Percentiles rank a stretch among this genome's conserved stretches.
Conservation (phyloP, 2,329 filamentous ascomycete species). For the Alternaria burnsii region DNA sequence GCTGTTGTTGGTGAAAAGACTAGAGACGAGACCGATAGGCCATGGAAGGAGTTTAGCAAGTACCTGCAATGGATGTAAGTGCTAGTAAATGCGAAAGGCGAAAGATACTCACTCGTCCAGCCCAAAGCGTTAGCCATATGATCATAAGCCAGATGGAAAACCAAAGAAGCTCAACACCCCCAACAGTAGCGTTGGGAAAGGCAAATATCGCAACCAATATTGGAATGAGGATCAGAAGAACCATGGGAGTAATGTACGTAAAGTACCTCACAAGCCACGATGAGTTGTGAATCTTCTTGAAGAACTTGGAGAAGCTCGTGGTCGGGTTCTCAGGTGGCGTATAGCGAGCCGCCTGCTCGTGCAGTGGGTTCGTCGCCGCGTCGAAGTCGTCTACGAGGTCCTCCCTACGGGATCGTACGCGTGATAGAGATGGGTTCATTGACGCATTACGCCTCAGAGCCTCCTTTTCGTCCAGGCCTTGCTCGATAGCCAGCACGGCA, state of each 20-base stretch:
- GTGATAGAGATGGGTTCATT: constrained; percentile 57
- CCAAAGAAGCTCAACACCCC: constrained; percentile 83
- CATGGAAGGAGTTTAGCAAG: constrained; percentile 71
- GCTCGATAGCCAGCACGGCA: constrained; percentile 70
- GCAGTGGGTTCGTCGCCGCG: constrained; percentile 71
- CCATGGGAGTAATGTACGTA: constrained; percentile 73
- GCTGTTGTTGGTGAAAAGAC: constrained; percentile 81
- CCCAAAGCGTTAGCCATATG: constrained; percentile 91
- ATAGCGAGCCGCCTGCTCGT: constrained; percentile 72
- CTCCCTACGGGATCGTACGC: constrained; percentile 61
- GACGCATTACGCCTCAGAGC: constrained; percentile 47
- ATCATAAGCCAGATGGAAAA: constrained; percentile 96
- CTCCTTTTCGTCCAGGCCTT: constrained; percentile 61
- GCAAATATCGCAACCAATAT: constrained; percentile 70
- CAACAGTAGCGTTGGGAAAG: constrained; percentile 69
- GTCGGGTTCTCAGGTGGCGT: constrained; percentile 70
- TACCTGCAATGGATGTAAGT: constrained; percentile 53
- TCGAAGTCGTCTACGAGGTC: constrained; percentile 73
- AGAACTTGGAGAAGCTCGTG: constrained; percentile 68
- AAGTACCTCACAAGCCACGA: constrained; percentile 74
- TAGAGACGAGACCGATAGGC: constrained; percentile 70
- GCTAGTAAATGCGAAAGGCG: background rate
- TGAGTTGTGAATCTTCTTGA: constrained; percentile 71
- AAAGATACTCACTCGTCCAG: constrained; percentile 61
- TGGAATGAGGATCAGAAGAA: constrained; percentile 71